Evolutionary conservation across 768 basidiomycete species (phyloP), one percentile per base, ranked within the genome.

Genomic region (Mycena belliarum): DNA sequence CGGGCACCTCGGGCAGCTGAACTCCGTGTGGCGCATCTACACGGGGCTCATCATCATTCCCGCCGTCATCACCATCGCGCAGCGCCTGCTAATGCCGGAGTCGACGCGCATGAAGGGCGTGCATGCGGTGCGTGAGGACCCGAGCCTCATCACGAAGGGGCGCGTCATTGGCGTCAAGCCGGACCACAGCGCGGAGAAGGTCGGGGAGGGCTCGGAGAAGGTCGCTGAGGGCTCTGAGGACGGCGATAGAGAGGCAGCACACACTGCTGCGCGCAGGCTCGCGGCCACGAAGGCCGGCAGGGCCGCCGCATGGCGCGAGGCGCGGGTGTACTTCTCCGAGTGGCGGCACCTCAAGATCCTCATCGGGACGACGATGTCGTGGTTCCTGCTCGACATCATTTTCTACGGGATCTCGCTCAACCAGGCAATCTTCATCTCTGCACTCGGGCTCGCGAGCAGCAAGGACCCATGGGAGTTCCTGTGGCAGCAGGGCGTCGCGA

Each of bases 401-500:
- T 57, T 57, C 38, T 57, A 57, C 49, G 56, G 56, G 5, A 57
- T 59, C 47, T 59, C 58, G 6, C 58, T 59, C 58, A 59, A 59
- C 58, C 58, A 59, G 52, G 53, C 58, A 32, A 59, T 59, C 48
- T 59, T 59, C 52, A 59, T 59, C 42, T 10, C 40, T 47, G 58
- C 58, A 12, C 58, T 59, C 24, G 58, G 58, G 33, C 52, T 59
- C 46, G 52, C 58, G 32, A 59, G 49, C 47, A 44, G 41, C 20
- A 59, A 59, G 48, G 58, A 54, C 47, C 58, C 58, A 4, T 59
- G 57, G 58, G 58, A 59, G 58, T 54, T 42, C 58, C 58, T 59
- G 32, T 59, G 58, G 58, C 58, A 59, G 52, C 58, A 59, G 58
- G 58, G 58, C 20, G 58, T 59, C 33, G 58, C 58, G 24, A 59